Percentiles rank a stretch among this genome's conserved stretches.
phyloP scores from a whole-genome alignment of 768 basidiomycete species.

The Suillus subalutaceus region DNA sequence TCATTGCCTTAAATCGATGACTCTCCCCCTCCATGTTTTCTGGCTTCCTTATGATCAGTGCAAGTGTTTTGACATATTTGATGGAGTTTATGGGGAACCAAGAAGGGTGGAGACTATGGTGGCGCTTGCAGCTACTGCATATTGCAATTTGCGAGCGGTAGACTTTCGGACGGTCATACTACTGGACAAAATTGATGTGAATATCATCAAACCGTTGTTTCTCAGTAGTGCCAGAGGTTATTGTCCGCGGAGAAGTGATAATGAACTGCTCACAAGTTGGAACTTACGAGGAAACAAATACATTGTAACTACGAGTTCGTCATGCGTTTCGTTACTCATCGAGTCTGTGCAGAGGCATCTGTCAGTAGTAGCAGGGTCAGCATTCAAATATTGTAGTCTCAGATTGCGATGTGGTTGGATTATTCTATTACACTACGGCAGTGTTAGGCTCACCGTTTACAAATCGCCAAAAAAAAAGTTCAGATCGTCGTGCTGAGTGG shows the following conservation, averaged over 20 bases:
- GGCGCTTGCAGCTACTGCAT: neutral
- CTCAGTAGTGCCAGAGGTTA: neutral
- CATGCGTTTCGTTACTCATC: neutral
- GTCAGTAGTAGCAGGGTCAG: neutral
- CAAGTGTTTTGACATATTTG: neutral
- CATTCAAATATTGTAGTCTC: neutral
- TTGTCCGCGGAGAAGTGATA: neutral
- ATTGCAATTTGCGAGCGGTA: neutral
- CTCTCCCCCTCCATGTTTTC: neutral
- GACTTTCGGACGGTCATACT: neutral
- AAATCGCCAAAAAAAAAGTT: neutral
- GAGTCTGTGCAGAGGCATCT: neutral
- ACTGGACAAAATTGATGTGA: neutral
- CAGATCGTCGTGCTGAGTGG: too few species aligned
- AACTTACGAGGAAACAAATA: neutral
- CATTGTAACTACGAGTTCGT: neutral
- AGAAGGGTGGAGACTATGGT: neutral
- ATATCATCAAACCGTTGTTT: neutral
- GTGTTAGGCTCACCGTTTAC: neutral
- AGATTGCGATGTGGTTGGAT: neutral
- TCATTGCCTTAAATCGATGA: neutral
- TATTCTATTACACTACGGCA: neutral
- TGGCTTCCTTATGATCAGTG: neutral
- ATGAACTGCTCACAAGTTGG: too few species aligned
- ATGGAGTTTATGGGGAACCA: neutral